Conservation (phyloP, 192 early-diverging fungal species). For the Paraglomus brasilianum region DNA sequence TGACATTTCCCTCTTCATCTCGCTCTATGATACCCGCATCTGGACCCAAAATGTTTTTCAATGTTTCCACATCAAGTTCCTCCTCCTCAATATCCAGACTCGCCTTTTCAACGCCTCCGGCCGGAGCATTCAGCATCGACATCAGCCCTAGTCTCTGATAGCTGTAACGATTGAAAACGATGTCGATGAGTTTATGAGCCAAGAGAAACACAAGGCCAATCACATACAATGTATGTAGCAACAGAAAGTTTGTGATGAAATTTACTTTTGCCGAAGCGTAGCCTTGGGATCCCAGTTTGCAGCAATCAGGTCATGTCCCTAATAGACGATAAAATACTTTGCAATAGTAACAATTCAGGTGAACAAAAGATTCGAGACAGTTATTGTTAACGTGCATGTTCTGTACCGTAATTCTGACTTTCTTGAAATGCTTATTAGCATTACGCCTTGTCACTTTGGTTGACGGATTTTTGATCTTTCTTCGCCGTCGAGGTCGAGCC, state of each 20-base stretch:
- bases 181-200: background rate
- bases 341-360: background rate
- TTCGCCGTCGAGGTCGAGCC: conserved; percentile 66
- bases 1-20: conserved; percentile 72
- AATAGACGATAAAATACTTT: background rate
- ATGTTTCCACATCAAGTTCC: conserved; percentile 49
- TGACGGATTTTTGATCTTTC: conserved; percentile 61
- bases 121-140: conserved; percentile 61
- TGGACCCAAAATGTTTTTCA: conserved; percentile 55
- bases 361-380: background rate
- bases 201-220: background rate
- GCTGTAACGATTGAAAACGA: conserved; percentile 34
- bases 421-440: conserved; percentile 63
- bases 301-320: conserved; percentile 60
- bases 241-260: background rate
- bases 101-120: conserved; percentile 53
- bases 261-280: conserved; percentile 68
- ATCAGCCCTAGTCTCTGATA: conserved; percentile 71
- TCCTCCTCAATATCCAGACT: conserved; percentile 45
- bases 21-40: conserved; percentile 81
- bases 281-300: conserved; percentile 68
- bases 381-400: background rate
- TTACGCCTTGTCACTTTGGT: conserved; percentile 60
- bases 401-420: conserved; percentile 53
- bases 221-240: background rate